Evolutionary conservation across 495 filamentous ascomycete species (phyloP), one percentile per base, ranked within the genome.

Genomic region (Penicillium pulvis): DNA sequence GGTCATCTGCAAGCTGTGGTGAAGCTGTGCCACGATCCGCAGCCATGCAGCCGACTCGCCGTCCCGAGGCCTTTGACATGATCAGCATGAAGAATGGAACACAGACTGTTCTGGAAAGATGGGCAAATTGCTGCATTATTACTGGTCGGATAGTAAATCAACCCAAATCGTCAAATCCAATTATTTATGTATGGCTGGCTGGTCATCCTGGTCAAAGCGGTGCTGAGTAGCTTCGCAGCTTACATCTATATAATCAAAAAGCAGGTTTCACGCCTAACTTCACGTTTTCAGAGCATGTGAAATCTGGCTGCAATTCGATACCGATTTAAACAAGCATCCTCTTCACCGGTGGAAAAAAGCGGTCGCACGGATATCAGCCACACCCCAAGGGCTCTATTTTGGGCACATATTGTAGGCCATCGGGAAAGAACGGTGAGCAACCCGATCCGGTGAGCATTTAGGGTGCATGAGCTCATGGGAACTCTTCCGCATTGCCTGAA

Each of bases 1-100:
- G 64, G 66, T 72, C 72, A 75, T 63, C 68, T 70, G 72, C 65
- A 61, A 53, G 55, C 45, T 59, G 55, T 31, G 53, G 53, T 59
- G 62, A 58, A 53, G 53, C 44, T 59, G 59, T 62, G 61, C 58
- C 55, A 68, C 49, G 60, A 70, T 68, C 63, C 59, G 56, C 63
- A 54, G 49, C 50, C 49, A 48, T 66, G 56, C 56, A 54, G 47
- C 59, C 49, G 47, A 64, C 52, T 53, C 50, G 12, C 53, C 26
- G 9, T 56, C 45, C 51, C 52, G 61, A 54, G 59, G 50, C 20
- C 42, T 35, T 30, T n/a, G 24, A 17, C 46, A 28, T 49, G 26
- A 28, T 49, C 26, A 30, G 26, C 46, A 31, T 33, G n/a, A 49
- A 28, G 26, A 30, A 17, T 17, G 16, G 5, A 30, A 30, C 26